phyloP scores from a whole-genome alignment of 768 basidiomycete species.

The Boletus vinaceobasis region DNA sequence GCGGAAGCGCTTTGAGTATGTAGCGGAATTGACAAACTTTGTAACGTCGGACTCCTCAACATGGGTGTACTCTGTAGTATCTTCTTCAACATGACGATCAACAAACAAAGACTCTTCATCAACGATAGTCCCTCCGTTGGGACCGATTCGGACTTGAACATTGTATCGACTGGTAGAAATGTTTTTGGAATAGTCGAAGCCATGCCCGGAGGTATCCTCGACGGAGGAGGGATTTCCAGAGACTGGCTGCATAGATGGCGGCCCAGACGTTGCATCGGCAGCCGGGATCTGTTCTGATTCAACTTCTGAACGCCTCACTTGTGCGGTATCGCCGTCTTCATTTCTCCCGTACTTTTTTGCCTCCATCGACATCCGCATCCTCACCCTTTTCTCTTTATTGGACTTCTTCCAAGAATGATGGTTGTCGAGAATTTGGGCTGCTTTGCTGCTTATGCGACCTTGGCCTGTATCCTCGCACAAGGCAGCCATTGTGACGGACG shows the following conservation, averaged over 20 bases:
- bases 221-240: constrained; percentile 16
- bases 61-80: constrained; percentile 71
- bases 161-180: constrained; percentile 70
- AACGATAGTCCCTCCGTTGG: constrained; percentile 82
- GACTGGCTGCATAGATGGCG: constrained; percentile 14
- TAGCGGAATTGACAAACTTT: constrained; percentile 81
- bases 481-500: constrained; percentile 75
- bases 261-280: constrained; percentile 3
- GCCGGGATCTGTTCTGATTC: constrained; percentile 6
- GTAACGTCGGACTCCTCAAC: constrained; percentile 79
- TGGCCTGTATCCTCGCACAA: constrained; percentile 76
- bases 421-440: constrained; percentile 64
- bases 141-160: constrained; percentile 83
- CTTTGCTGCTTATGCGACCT: constrained; percentile 77
- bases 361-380: constrained; percentile 62
- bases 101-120: constrained; percentile 84
- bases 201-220: constrained; percentile 49
- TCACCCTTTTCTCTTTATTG: constrained; percentile 62
- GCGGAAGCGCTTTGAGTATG: constrained; percentile 77
- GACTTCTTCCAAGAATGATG: constrained; percentile 69
- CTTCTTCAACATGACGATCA: constrained; percentile 64
- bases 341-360: constrained; percentile 70
- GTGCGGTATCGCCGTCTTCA: constrained; percentile 42
- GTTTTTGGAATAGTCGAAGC: constrained; percentile 67
- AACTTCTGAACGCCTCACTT: constrained; percentile 8